Evolutionary conservation across 2,329 filamentous ascomycete species (phyloP), one percentile per base, ranked within the genome.

Genomic region (Fusarium scirpi): DNA sequence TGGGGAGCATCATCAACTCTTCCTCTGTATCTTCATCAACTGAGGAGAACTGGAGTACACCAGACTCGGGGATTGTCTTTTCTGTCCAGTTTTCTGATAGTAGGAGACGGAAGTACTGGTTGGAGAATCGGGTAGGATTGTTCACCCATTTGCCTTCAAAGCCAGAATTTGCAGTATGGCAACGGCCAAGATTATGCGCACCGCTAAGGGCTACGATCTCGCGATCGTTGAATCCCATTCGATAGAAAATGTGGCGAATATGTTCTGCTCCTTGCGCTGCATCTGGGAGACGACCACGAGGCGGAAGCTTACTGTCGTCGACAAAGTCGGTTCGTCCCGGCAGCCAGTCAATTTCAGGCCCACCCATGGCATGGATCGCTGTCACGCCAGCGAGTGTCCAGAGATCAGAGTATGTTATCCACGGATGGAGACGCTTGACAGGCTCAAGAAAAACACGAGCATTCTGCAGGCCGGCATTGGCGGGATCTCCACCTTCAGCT

Each of bases 1-100:
- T 61, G 4, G 58, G 58, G 5, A 61, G 27, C 58, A 61, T 61
- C 54, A 61, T 61, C 32, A 61, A 43, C 41, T 61, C 58, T 13
- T 61, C 58, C 13, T 59, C 58, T 13, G 58, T 61, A 27, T 59
- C 43, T 12, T n/a, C 9, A 4, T 61, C 58, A 7, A 61, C 9
- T 5, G 58, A 61, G 10, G 54, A 59, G 43, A 61, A 61, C 0
- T 61, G 58, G 5, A 9, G 13, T 0, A 59, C n/a, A 4, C 54
- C 58, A 18, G 58, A 61, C 8, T 61, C 54, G 4, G 54, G 54
- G 3, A 61, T 22, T 5, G 58, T 61, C 27, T 61, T 61, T 7
- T 61, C 58, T 0, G 9, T 61, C 58, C 58, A 61, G 0, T 22
- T 22, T 7, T 61, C 58, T 3, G 58, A 61, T 5, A 61, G 25